A percentile compares a stretch with the other conserved stretches of the same genome.
Conservation (phyloP, 169 alveolate species). For the Besnoitia besnoiti region DNA sequence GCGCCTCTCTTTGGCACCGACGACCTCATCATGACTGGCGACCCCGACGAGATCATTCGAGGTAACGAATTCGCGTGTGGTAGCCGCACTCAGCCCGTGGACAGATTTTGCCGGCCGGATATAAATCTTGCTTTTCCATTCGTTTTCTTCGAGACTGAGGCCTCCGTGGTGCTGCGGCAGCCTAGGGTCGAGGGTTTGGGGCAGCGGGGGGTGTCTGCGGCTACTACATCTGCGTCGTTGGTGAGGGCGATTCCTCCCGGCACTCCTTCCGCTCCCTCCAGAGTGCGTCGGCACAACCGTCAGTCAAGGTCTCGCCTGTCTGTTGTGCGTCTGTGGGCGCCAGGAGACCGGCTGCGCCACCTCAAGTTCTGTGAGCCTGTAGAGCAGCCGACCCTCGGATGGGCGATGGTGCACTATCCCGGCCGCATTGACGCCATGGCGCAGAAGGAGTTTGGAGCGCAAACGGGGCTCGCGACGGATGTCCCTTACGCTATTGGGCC, state of each 20-base stretch:
- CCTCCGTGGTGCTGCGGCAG: no score
- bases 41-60: constrained; percentile 56
- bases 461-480: constrained; percentile 19
- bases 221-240: no score
- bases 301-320: neutral
- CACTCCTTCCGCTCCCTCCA: no score
- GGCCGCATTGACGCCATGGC: constrained; percentile 64
- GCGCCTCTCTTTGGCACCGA: constrained; percentile 30
- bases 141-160: no score
- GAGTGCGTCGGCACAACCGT: no score
- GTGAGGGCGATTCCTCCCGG: no score
- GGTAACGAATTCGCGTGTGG: constrained; percentile 27
- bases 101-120: no score
- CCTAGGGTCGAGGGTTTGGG: no score
- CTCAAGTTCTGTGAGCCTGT: constrained; percentile 57
- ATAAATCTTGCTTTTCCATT: no score
- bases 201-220: no score
- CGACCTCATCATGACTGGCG: constrained; percentile 47
- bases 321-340: neutral
- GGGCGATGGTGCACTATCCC: constrained; percentile 62
- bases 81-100: no score
- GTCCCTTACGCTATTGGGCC: constrained; percentile 58
- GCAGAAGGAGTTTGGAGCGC: constrained; percentile 23
- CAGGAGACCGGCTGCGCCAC: constrained; percentile 66
- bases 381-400: constrained; percentile 53